A percentile compares a stretch with the other conserved stretches of the same genome.
Evolutionary conservation across 2,329 filamentous ascomycete genomes (phyloP).

Genomic region (Magnaporthiopsis incrustans): DNA sequence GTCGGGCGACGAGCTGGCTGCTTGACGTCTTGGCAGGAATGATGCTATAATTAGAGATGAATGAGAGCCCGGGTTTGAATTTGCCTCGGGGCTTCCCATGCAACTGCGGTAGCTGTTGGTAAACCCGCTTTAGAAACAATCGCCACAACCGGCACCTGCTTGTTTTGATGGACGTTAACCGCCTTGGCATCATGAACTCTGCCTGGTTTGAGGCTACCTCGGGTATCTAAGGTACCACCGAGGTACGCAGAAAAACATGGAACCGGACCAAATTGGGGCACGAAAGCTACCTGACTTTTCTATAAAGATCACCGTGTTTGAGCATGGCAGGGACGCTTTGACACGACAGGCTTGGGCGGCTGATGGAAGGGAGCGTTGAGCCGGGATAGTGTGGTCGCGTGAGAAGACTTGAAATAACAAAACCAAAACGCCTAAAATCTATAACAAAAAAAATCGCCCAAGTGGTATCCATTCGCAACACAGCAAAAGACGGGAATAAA

Average conservation of each 20-base stretch:
- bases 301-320: too few relatives aligned
- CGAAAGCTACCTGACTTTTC: too few relatives aligned
- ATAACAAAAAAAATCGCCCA: not conserved
- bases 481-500: not conserved
- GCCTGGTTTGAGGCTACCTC: too few relatives aligned
- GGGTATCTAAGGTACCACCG: too few relatives aligned
- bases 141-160: not conserved
- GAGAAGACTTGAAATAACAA: not conserved
- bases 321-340: too few relatives aligned
- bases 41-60: not conserved
- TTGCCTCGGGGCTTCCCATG: not conserved
- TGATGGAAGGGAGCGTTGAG: too few relatives aligned
- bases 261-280: too few relatives aligned
- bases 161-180: not conserved
- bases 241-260: too few relatives aligned
- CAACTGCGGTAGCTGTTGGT: too few relatives aligned
- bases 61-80: not conserved
- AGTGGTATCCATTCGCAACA: not conserved
- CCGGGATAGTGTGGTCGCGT: not conserved
- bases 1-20: slow-evolving; percentile 8
- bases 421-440: not conserved
- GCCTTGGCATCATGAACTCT: not conserved
- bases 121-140: not conserved
- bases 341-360: too few relatives aligned
- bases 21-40: not conserved